These are phyloP conservation scores for Lophium mytilinum DNA, from an alignment of 495 filamentous ascomycete species.

Conservation along the genomic window DNA sequence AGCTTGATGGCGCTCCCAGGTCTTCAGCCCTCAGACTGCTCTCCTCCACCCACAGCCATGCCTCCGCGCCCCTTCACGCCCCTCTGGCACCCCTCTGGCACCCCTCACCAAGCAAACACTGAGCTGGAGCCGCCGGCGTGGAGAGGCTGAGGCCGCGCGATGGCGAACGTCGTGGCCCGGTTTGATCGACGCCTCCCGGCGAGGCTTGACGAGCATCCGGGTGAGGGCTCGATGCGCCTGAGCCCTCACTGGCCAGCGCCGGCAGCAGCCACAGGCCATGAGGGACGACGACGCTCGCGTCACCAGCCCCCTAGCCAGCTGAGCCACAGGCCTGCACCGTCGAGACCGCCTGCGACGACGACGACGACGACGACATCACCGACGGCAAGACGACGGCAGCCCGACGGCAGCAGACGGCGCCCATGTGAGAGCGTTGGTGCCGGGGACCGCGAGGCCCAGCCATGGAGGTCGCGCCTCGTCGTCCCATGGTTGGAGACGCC, in stretches of 20 bases:
- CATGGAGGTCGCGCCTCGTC: too few relatives aligned
- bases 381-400: too few relatives aligned
- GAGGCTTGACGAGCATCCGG: conserved; percentile 6
- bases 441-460: too few relatives aligned
- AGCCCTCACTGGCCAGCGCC: neutral
- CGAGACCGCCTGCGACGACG: too few relatives aligned
- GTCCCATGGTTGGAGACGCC: too few relatives aligned
- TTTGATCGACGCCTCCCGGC: conserved; percentile 20
- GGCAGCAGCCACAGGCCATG: neutral
- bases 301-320: neutral
- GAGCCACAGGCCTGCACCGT: neutral
- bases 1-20: neutral
- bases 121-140: conserved; percentile 11
- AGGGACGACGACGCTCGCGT: too few relatives aligned
- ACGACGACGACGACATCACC: too few relatives aligned
- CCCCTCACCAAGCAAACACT: neutral
- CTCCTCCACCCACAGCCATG: neutral
- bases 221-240: too few relatives aligned
- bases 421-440: too few relatives aligned
- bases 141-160: too few relatives aligned
- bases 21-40: neutral
- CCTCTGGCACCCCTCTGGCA: neutral
- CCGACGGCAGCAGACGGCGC: too few relatives aligned
- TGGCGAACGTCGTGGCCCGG: neutral
- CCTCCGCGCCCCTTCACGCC: neutral